Base-by-base conservation (phyloP, 208 protist species). In the Spongospora subterranea region DNA sequence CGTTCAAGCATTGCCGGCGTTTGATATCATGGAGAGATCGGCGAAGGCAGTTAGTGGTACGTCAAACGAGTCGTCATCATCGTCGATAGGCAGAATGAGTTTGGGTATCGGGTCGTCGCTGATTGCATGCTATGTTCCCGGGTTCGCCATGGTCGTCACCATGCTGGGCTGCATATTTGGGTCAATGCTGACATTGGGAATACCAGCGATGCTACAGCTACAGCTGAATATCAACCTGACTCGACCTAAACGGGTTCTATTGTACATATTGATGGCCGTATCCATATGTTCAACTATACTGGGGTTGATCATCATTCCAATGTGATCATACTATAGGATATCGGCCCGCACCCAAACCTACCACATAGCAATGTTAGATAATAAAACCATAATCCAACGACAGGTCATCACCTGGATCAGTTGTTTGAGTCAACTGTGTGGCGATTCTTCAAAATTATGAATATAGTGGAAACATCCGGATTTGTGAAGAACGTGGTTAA, bases 1-100 rank as follows among this genome's bases (percentile, higher is more conserved):
- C 6, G 40, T 82, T n/a, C 71, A 82, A 43, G 71, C 71, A 40
- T 6, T 82, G n/a, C 71, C 71, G n/a, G 71, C 71, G 6, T 82
- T 82, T 82, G 71, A 82, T 6, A 43, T 82, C 71, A 13, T 82
- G n/a, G 71, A 82, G n/a, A 6, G 71, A 6, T 40, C 6, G 6
- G 35, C 35, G 35, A 43, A 35, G 13, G 71, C 40, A 20, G 6
- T 40, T 43, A 35, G 6, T 6, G 6, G 6, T 6, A 35, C 40
- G 11, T 20, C 35, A 20, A n/a, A 6, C 6, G 29, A 65, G 29
- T 65, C 54, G 54, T 29, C 54, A 29, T 17, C 20, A 29, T 65
- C 54, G 20, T 17, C 54, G 20, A 32, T 17, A 29, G 6, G 6
- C 17, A 6, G 71, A 43, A 40, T 82, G 35, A 17, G 35, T 43